Base-by-base conservation (phyloP, 306 rosid species). In the Malus domestica region DNA sequence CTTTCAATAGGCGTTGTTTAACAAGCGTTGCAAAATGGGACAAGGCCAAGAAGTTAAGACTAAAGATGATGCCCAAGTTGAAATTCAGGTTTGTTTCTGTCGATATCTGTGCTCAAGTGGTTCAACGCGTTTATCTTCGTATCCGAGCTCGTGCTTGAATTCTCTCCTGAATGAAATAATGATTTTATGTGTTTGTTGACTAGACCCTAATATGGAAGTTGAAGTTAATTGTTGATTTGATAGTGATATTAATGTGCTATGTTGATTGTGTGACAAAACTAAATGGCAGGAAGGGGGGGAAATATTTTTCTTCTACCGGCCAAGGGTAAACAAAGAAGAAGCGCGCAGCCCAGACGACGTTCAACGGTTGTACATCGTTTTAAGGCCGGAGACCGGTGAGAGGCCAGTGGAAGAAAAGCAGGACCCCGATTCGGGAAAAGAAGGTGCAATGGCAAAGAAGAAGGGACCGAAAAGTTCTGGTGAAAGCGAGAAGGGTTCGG, bases 281-380 rank as follows among this genome's bases (percentile, higher is more conserved):
- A 57, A n/a, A 57, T 20, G 62, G 80, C 71, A 86, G 90, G 90
- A 86, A 83, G 83, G 88, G 33, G 89, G 92, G 22, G 90, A 86
- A 32, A 88, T 90, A 74, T 90, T 69, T 79, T 90, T 90, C 88
- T 90, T 90, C 76, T 88, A 84, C 66, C 63, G 89, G 89, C 88
- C 88, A 13, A 88, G 86, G 71, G 88, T 88, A 33, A 71, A 67
- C 61, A 84, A 71, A 75, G 87, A 90, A 82, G 90, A 87, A 63
- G 92, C 85, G 51, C 90, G 84, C 13, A 67, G 83, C 55, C 66
- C 72, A 19, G 89, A 88, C 5, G 90, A 86, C 60, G 89, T 90
- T 23, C 95, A 90, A 8, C 88, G 88, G 38, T 78, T 90, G 32
- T 84, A 88, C 72, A 83, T 90, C 1, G 81, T 88, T 59, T 51